Base-by-base conservation (phyloP, 2,329 filamentous ascomycete species). In the Dryadomyces sulphureus region DNA sequence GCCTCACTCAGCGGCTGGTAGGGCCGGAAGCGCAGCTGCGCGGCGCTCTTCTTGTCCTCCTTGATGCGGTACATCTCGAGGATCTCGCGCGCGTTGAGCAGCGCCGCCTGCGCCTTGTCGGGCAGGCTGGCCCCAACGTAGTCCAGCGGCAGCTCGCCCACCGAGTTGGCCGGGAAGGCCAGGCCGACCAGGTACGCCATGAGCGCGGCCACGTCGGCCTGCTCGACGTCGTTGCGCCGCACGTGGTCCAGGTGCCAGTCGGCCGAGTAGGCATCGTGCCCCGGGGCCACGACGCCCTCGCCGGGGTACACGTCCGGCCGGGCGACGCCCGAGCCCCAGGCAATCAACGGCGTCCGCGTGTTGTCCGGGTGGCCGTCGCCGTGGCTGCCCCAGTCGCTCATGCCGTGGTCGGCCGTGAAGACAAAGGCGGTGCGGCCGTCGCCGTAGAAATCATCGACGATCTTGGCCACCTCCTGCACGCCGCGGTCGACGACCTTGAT, bases 321-420 rank as follows among this genome's bases (percentile, higher is more conserved):
- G 3, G 88, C 87, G 35, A 96, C 77, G 8, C 92, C 92, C 45
- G 92, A 87, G 11, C 92, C 92, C 92, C 92, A 98, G 3, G 75
- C 80, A 54, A 98, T 85, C 27, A 98, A 68, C 1, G 92, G 92
- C 1, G 92, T 98, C 43, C 92, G 77, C 3, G 92, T 98, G 57
- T 96, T 98, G 61, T 98, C 85, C 0, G 92, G 92, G 62, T 98
- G 89, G 7, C 92, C 92, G 61, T 98, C 92, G 34, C 93, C 93
- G 60, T 98, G 93, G 55, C 89, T 96, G n/a, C 93, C 92, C 81
- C 84, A 95, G 62, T 98, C 92, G 58, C 87, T 96, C 92, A 98
- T 98, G 17, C 92, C 92, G 61, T 98, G 92, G 58, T 98, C 92
- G 7, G 92, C 92, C 1, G 93, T 98, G 59, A 98, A 98, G 16